phyloP scores from a whole-genome alignment of 2,329 filamentous ascomycete genomes.

The Nemania bipapillata region DNA sequence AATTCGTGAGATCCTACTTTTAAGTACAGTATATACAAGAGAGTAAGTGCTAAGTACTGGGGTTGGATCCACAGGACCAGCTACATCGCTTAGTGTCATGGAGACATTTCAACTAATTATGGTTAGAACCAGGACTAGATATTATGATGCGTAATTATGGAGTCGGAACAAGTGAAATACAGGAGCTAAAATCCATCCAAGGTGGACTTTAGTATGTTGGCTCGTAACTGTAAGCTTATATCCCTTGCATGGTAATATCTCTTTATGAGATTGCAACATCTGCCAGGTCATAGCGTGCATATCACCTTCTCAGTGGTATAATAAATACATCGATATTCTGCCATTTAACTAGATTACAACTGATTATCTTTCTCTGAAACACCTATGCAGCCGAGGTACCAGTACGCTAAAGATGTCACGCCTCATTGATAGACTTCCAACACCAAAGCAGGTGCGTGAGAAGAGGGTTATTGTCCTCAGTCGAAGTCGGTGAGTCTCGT shows the following conservation, averaged over 20 bases:
- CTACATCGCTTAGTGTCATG: neutral
- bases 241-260: slow-evolving; percentile 7
- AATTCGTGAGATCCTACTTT: neutral
- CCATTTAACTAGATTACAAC: neutral
- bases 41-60: neutral
- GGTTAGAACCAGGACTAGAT: neutral
- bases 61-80: neutral
- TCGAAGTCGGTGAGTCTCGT: slow-evolving; percentile 37
- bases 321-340: neutral
- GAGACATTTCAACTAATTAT: neutral
- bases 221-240: neutral
- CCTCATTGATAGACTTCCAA: slow-evolving; percentile 39
- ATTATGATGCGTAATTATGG: neutral
- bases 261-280: slow-evolving; percentile 14
- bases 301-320: neutral
- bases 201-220: neutral
- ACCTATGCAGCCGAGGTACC: neutral
- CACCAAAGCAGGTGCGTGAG: slow-evolving; percentile 31
- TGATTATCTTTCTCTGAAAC: neutral
- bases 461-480: slow-evolving; percentile 43
- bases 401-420: slow-evolving; percentile 34
- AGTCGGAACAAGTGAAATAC: neutral
- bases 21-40: neutral
- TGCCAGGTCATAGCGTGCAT: neutral
- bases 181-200: slow-evolving; percentile 8